phyloP scores from a whole-genome alignment of 2,329 filamentous ascomycete species.

The Botrytis byssoidea region DNA sequence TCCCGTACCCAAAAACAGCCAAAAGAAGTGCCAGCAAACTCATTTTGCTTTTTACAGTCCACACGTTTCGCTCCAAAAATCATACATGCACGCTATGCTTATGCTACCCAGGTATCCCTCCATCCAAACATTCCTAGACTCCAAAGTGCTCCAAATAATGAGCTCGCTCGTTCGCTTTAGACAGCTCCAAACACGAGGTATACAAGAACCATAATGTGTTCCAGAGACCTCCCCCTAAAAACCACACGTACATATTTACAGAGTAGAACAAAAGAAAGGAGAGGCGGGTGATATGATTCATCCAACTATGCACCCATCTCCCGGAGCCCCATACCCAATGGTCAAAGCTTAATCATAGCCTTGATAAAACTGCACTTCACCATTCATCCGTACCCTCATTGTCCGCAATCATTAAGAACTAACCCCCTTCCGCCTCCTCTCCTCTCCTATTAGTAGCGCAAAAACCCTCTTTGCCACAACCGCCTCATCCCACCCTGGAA shows the following conservation, averaged over 20 bases:
- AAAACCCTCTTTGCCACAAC: slow-evolving; percentile 38
- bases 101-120: neutral
- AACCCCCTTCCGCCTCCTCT: slow-evolving; percentile 27
- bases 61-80: neutral
- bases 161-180: neutral
- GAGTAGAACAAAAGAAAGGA: neutral
- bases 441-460: slow-evolving; percentile 34
- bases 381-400: neutral
- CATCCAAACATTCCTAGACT: neutral
- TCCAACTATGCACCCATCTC: neutral
- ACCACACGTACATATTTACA: neutral
- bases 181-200: neutral
- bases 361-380: neutral
- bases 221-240: neutral
- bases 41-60: neutral
- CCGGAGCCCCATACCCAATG: neutral
- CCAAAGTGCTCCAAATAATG: neutral
- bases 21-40: neutral
- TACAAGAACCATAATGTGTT: neutral
- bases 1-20: neutral
- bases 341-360: neutral
- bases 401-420: neutral
- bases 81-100: neutral
- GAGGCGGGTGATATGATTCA: neutral
- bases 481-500: slow-evolving; percentile 39